Evolutionary conservation across 228 moss, liverwort and hornwort genomes (phyloP).

Genomic region (Sphagnum magellanicum): DNA sequence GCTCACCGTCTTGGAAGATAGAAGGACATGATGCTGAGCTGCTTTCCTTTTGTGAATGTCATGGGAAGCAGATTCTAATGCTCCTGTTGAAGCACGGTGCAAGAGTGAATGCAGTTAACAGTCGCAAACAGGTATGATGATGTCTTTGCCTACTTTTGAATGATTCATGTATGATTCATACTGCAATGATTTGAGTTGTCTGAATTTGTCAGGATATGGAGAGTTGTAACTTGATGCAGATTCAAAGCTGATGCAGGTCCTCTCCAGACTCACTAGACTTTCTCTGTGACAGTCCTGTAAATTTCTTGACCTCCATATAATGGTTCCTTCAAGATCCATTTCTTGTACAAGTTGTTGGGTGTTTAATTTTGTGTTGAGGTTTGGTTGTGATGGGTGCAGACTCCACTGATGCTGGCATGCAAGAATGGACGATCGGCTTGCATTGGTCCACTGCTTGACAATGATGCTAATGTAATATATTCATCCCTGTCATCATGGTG

Average conservation of each 20-base stretch:
- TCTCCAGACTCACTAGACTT: too few species aligned
- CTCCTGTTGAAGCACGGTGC: constrained; percentile 41
- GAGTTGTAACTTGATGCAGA: too few species aligned
- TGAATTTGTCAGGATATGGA: too few species aligned
- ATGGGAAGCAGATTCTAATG: constrained; percentile 20
- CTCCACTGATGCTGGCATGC: constrained; percentile 54
- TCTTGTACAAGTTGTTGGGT: background rate
- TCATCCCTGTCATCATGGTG: too few species aligned
- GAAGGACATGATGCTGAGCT: background rate
- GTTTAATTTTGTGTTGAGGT: too few species aligned
- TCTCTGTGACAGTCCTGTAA: too few species aligned
- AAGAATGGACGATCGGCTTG: constrained; percentile 30
- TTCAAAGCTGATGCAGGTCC: too few species aligned
- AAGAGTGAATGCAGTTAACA: constrained; percentile 21
- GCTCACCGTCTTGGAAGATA: background rate
- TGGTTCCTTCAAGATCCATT: background rate
- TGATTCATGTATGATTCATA: background rate
- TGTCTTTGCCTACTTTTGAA: background rate
- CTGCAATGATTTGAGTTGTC: too few species aligned
- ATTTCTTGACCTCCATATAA: background rate
- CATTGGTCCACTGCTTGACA: constrained; percentile 31
- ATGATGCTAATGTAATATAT: constrained; percentile 35
- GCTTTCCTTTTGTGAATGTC: background rate
- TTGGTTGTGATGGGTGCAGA: constrained; percentile 18
- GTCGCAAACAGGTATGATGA: constrained; percentile 23